Evolutionary conservation across 257 asterid species (phyloP).

Genomic region (Galeopsis tetrahit): DNA sequence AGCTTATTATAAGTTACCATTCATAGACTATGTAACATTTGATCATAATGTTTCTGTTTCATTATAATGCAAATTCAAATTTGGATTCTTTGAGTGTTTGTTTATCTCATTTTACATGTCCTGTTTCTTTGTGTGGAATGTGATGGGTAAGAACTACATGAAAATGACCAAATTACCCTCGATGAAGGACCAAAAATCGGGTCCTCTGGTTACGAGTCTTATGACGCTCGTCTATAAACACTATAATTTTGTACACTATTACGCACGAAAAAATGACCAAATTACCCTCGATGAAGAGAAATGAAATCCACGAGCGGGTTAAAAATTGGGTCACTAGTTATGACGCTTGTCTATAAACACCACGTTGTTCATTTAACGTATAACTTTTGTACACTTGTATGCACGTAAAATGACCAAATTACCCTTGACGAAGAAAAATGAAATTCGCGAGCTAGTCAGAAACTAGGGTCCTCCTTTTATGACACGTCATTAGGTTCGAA

Average conservation of each 20-base stretch:
- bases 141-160: neutral
- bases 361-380: no score
- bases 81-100: neutral
- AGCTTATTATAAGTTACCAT: constrained; percentile 17
- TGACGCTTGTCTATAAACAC: no score
- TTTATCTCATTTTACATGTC: constrained; percentile 5
- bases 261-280: no score
- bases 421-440: neutral
- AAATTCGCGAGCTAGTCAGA: no score
- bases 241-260: no score
- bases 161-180: neutral
- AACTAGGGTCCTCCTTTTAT: no score
- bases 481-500: no score
- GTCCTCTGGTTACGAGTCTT: no score
- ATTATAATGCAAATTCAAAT: constrained; percentile 17
- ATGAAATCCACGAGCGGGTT: no score
- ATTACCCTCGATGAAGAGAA: neutral
- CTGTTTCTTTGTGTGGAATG: constrained; percentile 1
- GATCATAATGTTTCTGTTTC: constrained; percentile 31
- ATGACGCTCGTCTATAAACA: no score
- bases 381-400: no score
- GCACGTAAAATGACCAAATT: neutral
- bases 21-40: constrained; percentile 32
- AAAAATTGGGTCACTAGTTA: no score
- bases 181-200: neutral